Evolutionary conservation across 2,329 filamentous ascomycete genomes (phyloP).

Genomic region (Aspergillus brasiliensis): DNA sequence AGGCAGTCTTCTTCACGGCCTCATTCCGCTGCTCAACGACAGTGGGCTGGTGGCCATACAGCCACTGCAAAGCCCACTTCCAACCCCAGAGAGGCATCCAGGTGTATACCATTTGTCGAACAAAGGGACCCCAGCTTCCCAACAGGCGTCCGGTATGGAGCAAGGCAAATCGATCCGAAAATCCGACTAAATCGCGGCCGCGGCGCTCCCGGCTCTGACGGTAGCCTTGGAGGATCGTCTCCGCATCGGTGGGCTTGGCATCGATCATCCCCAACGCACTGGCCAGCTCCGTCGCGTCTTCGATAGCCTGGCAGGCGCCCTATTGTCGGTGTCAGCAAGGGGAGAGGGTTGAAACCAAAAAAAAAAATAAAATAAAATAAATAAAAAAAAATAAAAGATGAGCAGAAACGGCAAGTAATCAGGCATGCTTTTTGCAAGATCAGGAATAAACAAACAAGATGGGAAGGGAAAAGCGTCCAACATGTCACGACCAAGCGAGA

Average conservation of each 20-base stretch:
- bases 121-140: not conserved
- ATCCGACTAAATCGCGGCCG: not conserved
- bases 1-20: too few species aligned
- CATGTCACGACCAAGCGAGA: too few species aligned
- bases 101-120: not conserved
- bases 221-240: not conserved
- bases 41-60: not conserved
- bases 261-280: not conserved
- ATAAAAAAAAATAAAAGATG: too few species aligned
- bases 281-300: not conserved
- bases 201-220: not conserved
- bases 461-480: too few species aligned
- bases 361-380: too few species aligned
- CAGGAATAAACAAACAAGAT: too few species aligned
- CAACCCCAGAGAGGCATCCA: not conserved
- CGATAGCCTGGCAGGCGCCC: not conserved
- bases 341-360: too few species aligned
- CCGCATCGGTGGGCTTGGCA: not conserved
- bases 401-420: too few species aligned
- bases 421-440: too few species aligned
- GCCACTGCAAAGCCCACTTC: not conserved
- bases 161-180: not conserved
- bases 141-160: not conserved
- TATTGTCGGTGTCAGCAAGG: too few species aligned
- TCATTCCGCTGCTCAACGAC: too few species aligned